Conservation (phyloP, 73 alveolate genomes). For the Paramecium sonneborni region DNA sequence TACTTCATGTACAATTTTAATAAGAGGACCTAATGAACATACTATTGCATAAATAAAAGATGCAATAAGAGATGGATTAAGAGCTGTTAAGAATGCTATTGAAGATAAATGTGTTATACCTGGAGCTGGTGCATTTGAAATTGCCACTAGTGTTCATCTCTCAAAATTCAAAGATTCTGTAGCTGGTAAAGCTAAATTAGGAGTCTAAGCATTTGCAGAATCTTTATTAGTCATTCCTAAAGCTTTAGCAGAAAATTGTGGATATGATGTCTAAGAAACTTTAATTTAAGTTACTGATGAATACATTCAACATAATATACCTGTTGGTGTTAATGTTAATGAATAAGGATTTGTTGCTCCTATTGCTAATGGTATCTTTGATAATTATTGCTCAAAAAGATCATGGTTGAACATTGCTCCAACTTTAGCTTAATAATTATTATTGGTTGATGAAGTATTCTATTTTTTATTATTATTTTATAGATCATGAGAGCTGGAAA, state of each 20-base stretch:
- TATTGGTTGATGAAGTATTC: conserved; percentile 68
- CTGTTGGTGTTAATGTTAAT: conserved; percentile 85
- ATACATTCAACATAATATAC: conserved; percentile 76
- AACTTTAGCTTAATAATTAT: conserved; percentile 66
- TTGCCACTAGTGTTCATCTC: conserved; percentile 90
- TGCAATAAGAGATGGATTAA: conserved; percentile 99
- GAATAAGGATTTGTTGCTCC: conserved; percentile 66
- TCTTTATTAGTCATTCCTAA: conserved; percentile 92
- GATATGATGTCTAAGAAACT: conserved; percentile 91
- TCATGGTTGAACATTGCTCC: conserved; percentile 66
- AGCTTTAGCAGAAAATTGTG: conserved; percentile 92
- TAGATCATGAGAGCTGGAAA: conserved; percentile 72
- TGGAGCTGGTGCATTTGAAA: conserved; percentile 99
- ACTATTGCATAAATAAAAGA: conserved; percentile 98
- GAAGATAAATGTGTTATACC: conserved; percentile 97
- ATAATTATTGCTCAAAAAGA: conserved; percentile 63
- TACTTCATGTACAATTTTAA: conserved; percentile 98
- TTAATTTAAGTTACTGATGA: conserved; percentile 81
- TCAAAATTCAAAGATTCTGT: conserved; percentile 70
- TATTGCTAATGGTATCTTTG: conserved; percentile 61
- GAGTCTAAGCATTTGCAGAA: conserved; percentile 94
- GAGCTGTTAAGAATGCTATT: conserved; percentile 98
- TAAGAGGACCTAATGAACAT: conserved; percentile 99
- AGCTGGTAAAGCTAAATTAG: conserved; percentile 88
- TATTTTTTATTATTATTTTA: not conserved